Percentiles rank a stretch among this genome's conserved stretches.
phyloP scores from a whole-genome alignment of 805 yeast genomes.

The Suhomyces kilbournensis region DNA sequence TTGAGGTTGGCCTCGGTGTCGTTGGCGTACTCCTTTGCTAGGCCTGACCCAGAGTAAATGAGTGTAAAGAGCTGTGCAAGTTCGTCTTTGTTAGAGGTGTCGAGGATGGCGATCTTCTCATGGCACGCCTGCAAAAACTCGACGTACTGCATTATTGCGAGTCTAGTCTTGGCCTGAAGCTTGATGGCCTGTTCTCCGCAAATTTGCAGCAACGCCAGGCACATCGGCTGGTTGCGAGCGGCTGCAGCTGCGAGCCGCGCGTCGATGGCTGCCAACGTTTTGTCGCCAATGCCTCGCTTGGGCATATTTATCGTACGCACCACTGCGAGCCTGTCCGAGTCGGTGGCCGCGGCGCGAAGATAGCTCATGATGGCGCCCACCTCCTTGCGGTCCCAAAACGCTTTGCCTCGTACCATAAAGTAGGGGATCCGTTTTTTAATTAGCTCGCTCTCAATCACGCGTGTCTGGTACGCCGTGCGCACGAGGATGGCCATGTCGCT shows the following conservation, averaged over 20 bases:
- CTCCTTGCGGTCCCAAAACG: slow-evolving; percentile 79
- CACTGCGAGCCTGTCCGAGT: slow-evolving; percentile 58
- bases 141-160: slow-evolving; percentile 23
- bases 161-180: slow-evolving; percentile 12
- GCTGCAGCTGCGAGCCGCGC: slow-evolving; percentile 2
- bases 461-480: slow-evolving; percentile 59
- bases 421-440: slow-evolving; percentile 59
- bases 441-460: slow-evolving; percentile 63
- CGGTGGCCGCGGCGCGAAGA: slow-evolving; percentile 58
- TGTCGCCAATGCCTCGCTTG: slow-evolving; percentile 64
- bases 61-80: slow-evolving; percentile 17
- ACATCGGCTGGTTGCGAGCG: slow-evolving; percentile 4
- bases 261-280: slow-evolving; percentile 39
- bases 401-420: slow-evolving; percentile 63
- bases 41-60: slow-evolving; percentile 27
- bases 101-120: slow-evolving; percentile 11
- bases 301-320: slow-evolving; percentile 58
- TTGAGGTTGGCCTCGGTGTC: slow-evolving; percentile 33
- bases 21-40: slow-evolving; percentile 23
- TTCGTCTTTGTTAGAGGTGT: background rate
- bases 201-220: slow-evolving; percentile 10
- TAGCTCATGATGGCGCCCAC: slow-evolving; percentile 61
- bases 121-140: slow-evolving; percentile 14
- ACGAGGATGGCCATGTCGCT: slow-evolving; percentile 73
- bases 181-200: slow-evolving; percentile 4